A percentile compares a stretch with the other conserved stretches of the same genome.
Evolutionary conservation across 2,329 filamentous ascomycete species (phyloP).

Genomic region (Calonectria naviculata): DNA sequence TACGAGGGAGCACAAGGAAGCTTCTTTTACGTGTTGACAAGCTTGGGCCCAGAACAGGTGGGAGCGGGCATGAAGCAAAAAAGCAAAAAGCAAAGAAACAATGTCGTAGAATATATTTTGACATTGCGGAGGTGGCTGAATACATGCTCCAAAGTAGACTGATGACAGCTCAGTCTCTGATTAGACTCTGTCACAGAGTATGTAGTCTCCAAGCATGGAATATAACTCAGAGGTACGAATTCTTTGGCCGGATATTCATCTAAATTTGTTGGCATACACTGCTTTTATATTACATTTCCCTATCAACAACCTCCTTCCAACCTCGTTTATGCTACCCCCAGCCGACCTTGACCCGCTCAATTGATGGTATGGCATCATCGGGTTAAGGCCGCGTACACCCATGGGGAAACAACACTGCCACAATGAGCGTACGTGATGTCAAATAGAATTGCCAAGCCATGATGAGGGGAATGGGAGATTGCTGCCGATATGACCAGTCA

Average conservation of each 20-base stretch:
- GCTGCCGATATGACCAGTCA: background rate
- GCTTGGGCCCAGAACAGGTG: background rate
- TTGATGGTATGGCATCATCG: background rate
- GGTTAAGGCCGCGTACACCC: background rate
- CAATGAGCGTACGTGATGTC: background rate
- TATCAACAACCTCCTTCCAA: background rate
- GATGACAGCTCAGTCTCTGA: background rate
- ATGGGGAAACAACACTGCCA: background rate
- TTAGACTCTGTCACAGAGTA: background rate
- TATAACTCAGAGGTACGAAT: background rate
- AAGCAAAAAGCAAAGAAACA: background rate
- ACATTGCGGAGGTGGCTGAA: background rate
- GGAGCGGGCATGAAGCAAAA: background rate
- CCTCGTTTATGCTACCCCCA: background rate
- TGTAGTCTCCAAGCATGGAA: background rate
- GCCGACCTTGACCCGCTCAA: background rate
- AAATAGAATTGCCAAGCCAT: background rate
- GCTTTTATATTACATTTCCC: background rate
- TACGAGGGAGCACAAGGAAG: background rate
- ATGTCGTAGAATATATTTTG: background rate
- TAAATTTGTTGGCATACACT: background rate
- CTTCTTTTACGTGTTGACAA: background rate
- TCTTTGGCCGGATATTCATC: background rate
- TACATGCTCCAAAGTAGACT: background rate
- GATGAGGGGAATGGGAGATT: background rate